Conservation (phyloP, 805 yeast species). For the Cyberlindnera maritima region DNA sequence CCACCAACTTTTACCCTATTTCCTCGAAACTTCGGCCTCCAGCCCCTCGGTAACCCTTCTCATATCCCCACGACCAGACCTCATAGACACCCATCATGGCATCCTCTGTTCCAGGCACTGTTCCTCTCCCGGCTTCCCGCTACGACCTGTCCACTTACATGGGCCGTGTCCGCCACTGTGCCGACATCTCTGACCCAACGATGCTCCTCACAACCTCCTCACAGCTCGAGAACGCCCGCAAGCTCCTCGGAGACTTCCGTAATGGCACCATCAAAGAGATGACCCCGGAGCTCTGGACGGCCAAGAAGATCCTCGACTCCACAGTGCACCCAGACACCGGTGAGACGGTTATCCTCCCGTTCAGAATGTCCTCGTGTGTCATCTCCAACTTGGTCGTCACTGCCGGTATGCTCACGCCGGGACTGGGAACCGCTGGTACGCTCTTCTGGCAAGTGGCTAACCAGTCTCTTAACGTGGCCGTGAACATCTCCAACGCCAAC, state of each 20-base stretch:
- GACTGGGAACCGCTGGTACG: constrained; percentile 85
- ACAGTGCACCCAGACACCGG: constrained; percentile 97
- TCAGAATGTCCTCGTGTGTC: constrained; percentile 96
- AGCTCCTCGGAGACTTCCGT: constrained; percentile 65
- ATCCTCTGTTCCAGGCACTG: constrained; percentile 80
- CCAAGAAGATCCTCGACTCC: constrained; percentile 84
- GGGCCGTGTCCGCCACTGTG: constrained; percentile 95
- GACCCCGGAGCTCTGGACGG: constrained; percentile 84
- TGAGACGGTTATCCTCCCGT: constrained; percentile 86
- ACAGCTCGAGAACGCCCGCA: constrained; percentile 63
- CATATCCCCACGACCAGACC: neutral
- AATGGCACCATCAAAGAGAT: constrained; percentile 63
- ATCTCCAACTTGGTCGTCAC: constrained; percentile 92
- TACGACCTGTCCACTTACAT: constrained; percentile 80
- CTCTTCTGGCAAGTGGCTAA: constrained; percentile 97
- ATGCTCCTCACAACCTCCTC: constrained; percentile 72
- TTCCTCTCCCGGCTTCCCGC: constrained; percentile 73
- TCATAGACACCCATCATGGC: constrained; percentile 53
- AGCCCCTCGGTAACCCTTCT: neutral
- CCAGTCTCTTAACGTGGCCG: constrained; percentile 95
- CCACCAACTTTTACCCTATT: too few species aligned
- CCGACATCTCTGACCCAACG: constrained; percentile 88
- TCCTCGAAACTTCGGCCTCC: neutral
- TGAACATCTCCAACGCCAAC: constrained; percentile 94
- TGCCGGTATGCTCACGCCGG: constrained; percentile 97